phyloP scores from a whole-genome alignment of 441 rosid genomes.

The Kokia cookei region DNA sequence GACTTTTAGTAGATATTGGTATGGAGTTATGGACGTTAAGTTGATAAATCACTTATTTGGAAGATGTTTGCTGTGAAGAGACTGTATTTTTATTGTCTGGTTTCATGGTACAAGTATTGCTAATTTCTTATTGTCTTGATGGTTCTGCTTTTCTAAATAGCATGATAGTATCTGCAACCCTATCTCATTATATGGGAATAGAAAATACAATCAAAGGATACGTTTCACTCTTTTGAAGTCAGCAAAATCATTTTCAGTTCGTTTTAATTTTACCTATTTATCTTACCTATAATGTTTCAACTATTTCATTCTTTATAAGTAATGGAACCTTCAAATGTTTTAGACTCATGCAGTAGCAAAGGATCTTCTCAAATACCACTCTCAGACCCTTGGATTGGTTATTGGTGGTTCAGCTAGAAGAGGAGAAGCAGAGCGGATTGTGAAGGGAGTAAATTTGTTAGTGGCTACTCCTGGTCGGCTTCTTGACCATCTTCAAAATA shows the following conservation, averaged over 20 bases:
- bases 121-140: no score
- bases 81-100: not conserved
- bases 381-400: slow-evolving; percentile 83
- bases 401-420: slow-evolving; percentile 86
- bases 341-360: slow-evolving; percentile 92
- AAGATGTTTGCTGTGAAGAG: not conserved
- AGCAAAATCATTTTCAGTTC: no score
- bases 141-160: not conserved
- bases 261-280: not conserved
- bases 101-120: not conserved
- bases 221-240: not conserved
- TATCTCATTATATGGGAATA: not conserved
- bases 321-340: slow-evolving; percentile 6
- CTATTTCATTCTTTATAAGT: not conserved
- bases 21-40: not conserved
- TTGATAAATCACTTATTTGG: not conserved
- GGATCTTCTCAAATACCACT: slow-evolving; percentile 86
- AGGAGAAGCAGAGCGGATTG: slow-evolving; percentile 83
- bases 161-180: not conserved
- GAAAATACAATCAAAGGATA: not conserved
- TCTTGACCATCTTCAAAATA: slow-evolving; percentile 93
- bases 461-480: slow-evolving; percentile 98
- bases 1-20: not conserved
- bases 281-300: not conserved
- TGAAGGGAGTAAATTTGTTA: slow-evolving; percentile 76